Base-by-base conservation (phyloP, 2,329 filamentous ascomycete species). In the Periconia sp. region DNA sequence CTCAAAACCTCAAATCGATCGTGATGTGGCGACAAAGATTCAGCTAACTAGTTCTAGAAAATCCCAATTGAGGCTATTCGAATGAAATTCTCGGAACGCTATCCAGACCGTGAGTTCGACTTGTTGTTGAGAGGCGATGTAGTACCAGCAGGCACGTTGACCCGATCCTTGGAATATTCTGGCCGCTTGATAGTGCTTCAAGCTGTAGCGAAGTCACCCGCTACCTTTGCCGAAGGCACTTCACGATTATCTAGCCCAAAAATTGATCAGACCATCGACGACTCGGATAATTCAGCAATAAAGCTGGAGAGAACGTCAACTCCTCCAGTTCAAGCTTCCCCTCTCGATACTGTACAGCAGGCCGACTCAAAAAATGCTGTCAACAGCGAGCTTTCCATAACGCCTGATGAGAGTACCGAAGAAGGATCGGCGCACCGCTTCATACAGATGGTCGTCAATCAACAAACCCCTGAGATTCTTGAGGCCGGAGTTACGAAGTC, bases 401-500 rank as follows among this genome's bases (percentile, higher is more conserved):
- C 49, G 4, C 23, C n/a, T 9, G 40, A 49, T 2, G 23, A 34
- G 8, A 36, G 53, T 16, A 25, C 44, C 21, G 36, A 46, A 12
- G 13, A 26, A 4, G 39, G 24, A 25, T 36, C 52, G 2, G 36
- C 42, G 1, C 45, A 61, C 32, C 48, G 31, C 3, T 43, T 29
- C 40, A 56, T 77, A 13, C 59, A 65, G 28, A 44, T 58, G 19
- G 52, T 76, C 11, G 58, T 70, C 4, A 54, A 60, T 4, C 58
- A 68, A 10, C 46, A 59, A 3, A 44, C 58, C 2, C 59, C 67
- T 0, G 56, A 68, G 19, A 55, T 69, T 10, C 58, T 76, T 1
- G 74, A 76, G 45, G 58, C 65, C 9, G 69, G 67, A 12, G 71
- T 77, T 3, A 45, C 63, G 26, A 58, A 64, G 26, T 70, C 73